Conservation (phyloP, 2,329 filamentous ascomycete genomes). For the Stagonosporopsis chrysanthemi region DNA sequence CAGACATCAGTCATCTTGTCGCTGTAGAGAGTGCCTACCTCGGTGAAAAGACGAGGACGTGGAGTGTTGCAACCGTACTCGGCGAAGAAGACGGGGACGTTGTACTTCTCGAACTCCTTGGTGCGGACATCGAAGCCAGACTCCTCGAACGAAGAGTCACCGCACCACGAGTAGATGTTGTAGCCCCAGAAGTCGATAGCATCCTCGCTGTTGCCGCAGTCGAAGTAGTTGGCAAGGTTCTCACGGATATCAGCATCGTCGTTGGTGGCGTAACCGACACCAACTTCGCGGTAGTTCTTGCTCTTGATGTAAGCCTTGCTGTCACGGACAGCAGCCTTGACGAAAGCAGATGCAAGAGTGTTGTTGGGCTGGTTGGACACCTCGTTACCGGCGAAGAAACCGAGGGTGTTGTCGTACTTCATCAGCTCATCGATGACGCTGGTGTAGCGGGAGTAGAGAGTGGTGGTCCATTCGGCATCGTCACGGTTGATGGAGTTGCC, state of each 20-base stretch:
- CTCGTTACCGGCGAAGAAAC: slow-evolving; percentile 99
- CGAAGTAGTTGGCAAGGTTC: slow-evolving; percentile 90
- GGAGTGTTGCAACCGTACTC: slow-evolving; percentile 94
- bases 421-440: slow-evolving; percentile 80
- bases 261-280: slow-evolving; percentile 95
- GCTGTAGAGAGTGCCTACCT: slow-evolving; percentile 83
- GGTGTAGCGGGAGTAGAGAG: slow-evolving; percentile 82
- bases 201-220: slow-evolving; percentile 72
- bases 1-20: slow-evolving; percentile 83
- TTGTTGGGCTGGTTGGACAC: slow-evolving; percentile 90
- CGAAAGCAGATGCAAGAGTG: slow-evolving; percentile 88
- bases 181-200: slow-evolving; percentile 98
- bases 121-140: slow-evolving; percentile 87
- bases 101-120: slow-evolving; percentile 86
- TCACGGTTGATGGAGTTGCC: slow-evolving; percentile 84
- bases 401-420: slow-evolving; percentile 88
- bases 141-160: slow-evolving; percentile 74
- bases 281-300: slow-evolving; percentile 78
- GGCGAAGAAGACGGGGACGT: slow-evolving; percentile 95
- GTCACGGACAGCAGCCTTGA: slow-evolving; percentile 97
- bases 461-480: slow-evolving; percentile 77
- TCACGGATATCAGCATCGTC: slow-evolving; percentile 85
- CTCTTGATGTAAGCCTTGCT: slow-evolving; percentile 91
- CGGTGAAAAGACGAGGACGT: slow-evolving; percentile 79
- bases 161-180: slow-evolving; percentile 99